Evolutionary conservation across 176 grass and related monocot genomes (phyloP).

Genomic region (Zoysia japonica): DNA sequence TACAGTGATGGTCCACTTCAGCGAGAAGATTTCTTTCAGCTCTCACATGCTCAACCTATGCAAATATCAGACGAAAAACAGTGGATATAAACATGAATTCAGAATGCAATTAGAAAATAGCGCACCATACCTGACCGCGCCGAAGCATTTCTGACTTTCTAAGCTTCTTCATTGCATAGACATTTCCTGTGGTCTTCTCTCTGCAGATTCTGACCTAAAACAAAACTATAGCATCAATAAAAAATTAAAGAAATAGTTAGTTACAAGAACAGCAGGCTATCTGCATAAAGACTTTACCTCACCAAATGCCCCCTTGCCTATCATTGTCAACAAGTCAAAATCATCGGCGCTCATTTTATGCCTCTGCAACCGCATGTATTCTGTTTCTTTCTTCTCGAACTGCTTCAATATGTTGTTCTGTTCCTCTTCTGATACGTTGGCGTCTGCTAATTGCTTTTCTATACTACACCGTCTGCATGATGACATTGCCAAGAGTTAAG

Average conservation of each 20-base stretch:
- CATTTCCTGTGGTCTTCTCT: conserved; percentile 81
- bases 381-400: conserved; percentile 95
- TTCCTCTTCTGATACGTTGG: conserved; percentile 88
- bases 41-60: conserved; percentile 96
- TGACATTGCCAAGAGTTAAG: conserved; percentile 9
- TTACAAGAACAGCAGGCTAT: not conserved
- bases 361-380: conserved; percentile 96
- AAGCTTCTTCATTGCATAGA: conserved; percentile 99
- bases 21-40: conserved; percentile 98
- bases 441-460: conserved; percentile 86
- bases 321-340: conserved; percentile 93
- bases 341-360: conserved; percentile 98
- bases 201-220: conserved; percentile 92
- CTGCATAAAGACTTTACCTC: conserved; percentile 67
- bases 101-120: conserved; percentile 23
- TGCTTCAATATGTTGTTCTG: conserved; percentile 82
- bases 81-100: conserved; percentile 5
- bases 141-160: conserved; percentile 99
- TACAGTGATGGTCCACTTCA: conserved; percentile 94
- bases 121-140: conserved; percentile 68
- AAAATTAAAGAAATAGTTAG: not conserved
- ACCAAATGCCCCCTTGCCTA: conserved; percentile 98
- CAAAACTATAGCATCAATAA: conserved; percentile 24
- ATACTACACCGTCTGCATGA: conserved; percentile 72
- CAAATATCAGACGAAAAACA: not conserved